A percentile compares a stretch with the other conserved stretches of the same genome.
phyloP scores from a whole-genome alignment of 441 rosid genomes.

The Bruguiera hainesii region DNA sequence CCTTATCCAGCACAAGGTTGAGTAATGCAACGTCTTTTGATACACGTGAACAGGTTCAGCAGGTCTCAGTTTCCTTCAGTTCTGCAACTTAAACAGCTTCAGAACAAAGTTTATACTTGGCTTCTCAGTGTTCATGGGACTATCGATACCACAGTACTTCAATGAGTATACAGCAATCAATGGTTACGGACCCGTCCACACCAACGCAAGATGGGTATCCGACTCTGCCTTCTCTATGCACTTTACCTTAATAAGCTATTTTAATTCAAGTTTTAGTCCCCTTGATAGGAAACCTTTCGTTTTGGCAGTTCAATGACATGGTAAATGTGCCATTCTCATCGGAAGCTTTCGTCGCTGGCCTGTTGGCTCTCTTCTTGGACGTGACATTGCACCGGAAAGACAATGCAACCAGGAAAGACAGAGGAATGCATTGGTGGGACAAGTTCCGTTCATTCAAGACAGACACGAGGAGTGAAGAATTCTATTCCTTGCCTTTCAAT shows the following conservation, averaged over 20 bases:
- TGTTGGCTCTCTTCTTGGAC: conserved; percentile 66
- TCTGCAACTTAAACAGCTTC: conserved; percentile 92
- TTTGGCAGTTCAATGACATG: conserved; percentile 87
- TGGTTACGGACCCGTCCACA: conserved; percentile 88
- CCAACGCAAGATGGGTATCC: conserved; percentile 88
- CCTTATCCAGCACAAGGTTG: not conserved
- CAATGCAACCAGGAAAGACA: conserved; percentile 59
- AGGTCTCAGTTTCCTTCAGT: conserved; percentile 86
- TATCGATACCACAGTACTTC: conserved; percentile 93
- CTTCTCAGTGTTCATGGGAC: conserved; percentile 94
- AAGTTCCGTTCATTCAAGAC: conserved; percentile 66
- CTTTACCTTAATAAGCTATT: not conserved
- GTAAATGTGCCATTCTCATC: conserved; percentile 86
- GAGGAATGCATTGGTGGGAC: conserved; percentile 97
- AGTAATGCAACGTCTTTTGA: not conserved
- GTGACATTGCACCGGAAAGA: conserved; percentile 60
- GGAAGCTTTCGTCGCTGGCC: conserved; percentile 80
- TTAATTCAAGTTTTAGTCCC: conserved; percentile 1
- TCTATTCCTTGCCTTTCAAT: conserved; percentile 88
- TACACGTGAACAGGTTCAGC: conserved; percentile 55
- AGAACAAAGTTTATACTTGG: conserved; percentile 71
- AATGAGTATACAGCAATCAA: conserved; percentile 77
- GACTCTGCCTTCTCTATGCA: not conserved
- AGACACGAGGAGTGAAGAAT: conserved; percentile 80
- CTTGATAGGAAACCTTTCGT: not conserved